Base-by-base conservation (phyloP, 805 yeast species). In the Starmerella cellae region DNA sequence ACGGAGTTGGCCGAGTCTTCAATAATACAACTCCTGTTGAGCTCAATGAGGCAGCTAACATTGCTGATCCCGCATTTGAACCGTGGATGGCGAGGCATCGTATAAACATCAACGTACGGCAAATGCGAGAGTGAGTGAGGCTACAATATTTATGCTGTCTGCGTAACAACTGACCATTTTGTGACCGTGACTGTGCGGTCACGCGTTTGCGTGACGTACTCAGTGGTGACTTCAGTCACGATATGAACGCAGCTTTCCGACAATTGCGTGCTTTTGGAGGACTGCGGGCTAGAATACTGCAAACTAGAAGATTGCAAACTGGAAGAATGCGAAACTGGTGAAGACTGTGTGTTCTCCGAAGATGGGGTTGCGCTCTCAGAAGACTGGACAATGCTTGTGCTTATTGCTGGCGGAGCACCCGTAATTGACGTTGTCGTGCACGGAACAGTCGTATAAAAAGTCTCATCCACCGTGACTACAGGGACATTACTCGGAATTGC, bases 1-100 rank as follows among this genome's bases (percentile, higher is more conserved):
- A 66, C 41, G 70, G 70, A 1, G 64, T 66, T 3, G 64, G 66
- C 13, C 53, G 59, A n/a, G 64, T 66, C 4, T 63, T 60, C 44
- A 44, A 45, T 3, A 51, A 42, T 13, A 56, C 68, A 1, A 43
- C 62, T n/a, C 69, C 69, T 0, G 46, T 37, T 6, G 49, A 51
- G 18, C 45, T 60, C 5, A 40, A 30, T 5, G 29, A 10, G 2
- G 9, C 28, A 4, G 3, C 5, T 4, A 17, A 16, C 14, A 33
- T 32, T 29, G 22, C 38, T 26, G 55, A 46, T 27, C 35, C 35
- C 10, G 42, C 33, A 10, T 56, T 55, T 34, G 41, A 39, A 3
- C 51, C 45, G 14, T 65, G 69, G 68, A 51, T 63, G 31, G n/a
- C 27, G 5, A 40, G 45, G 14, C 65, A 64, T 37, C 53, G 70